These are phyloP conservation scores for Oryza coarctata DNA, from an alignment of 176 grass and related monocot genomes.

Conservation along the genomic window DNA sequence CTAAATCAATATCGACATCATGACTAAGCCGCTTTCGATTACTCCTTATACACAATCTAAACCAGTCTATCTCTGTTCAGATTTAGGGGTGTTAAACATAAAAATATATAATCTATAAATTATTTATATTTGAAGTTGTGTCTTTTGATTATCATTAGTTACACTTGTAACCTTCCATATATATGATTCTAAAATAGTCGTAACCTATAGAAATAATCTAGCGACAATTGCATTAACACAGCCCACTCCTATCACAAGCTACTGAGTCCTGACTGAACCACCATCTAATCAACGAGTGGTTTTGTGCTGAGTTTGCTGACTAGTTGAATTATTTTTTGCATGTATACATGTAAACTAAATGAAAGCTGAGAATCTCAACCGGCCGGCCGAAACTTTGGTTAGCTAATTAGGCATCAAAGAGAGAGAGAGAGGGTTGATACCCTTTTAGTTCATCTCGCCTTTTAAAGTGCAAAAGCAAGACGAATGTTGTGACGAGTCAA, in stretches of 20 bases:
- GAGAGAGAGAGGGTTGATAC: background rate
- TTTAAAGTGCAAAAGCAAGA: constrained; percentile 25
- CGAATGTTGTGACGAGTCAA: constrained; percentile 31
- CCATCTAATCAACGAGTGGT: background rate
- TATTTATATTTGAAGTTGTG: no score
- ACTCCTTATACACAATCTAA: no score
- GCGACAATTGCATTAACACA: no score
- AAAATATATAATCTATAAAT: no score
- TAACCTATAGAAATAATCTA: no score
- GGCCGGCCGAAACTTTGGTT: background rate
- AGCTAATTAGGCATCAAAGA: background rate
- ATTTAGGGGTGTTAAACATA: no score
- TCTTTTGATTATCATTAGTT: no score
- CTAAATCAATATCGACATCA: no score
- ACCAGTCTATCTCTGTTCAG: no score
- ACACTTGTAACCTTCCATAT: no score
- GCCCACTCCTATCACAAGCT: background rate
- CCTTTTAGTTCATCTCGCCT: constrained; percentile 8
- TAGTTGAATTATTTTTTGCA: background rate
- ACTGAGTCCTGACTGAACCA: background rate
- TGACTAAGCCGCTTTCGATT: no score
- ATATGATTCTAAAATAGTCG: no score
- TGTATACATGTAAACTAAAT: background rate
- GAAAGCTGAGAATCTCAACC: constrained; percentile 22
- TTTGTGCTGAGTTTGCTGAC: background rate